A percentile compares a stretch with the other conserved stretches of the same genome.
These are phyloP conservation scores for Suillus sp. DNA, from an alignment of 768 basidiomycete species.

Conservation along the genomic window DNA sequence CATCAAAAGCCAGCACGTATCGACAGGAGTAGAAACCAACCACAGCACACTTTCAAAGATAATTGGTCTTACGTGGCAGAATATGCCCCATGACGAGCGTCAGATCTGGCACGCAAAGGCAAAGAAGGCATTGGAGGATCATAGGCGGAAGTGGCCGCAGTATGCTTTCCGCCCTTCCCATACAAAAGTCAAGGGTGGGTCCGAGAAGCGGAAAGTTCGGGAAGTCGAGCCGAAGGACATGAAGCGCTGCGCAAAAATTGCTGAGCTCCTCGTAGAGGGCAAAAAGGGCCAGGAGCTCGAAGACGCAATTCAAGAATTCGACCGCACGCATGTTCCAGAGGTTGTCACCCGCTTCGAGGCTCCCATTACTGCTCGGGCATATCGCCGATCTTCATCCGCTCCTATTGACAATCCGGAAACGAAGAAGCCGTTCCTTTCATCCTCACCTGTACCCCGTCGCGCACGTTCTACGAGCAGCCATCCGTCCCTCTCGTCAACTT, in stretches of 20 bases:
- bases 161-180: constrained; percentile 75
- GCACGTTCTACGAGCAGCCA: constrained; percentile 29
- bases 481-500: constrained; percentile 16
- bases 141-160: constrained; percentile 69
- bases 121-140: constrained; percentile 69
- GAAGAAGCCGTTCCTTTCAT: constrained; percentile 28
- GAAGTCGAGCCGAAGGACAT: constrained; percentile 53
- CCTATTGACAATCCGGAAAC: constrained; percentile 47
- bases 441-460: constrained; percentile 18
- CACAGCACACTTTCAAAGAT: constrained; percentile 85
- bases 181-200: constrained; percentile 30
- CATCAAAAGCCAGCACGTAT: constrained; percentile 77
- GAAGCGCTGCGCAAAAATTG: constrained; percentile 67
- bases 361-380: constrained; percentile 71
- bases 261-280: constrained; percentile 64
- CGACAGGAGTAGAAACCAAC: constrained; percentile 76
- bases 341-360: constrained; percentile 73
- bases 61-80: constrained; percentile 82
- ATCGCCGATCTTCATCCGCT: constrained; percentile 67
- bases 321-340: constrained; percentile 53
- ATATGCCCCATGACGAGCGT: constrained; percentile 71
- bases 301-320: constrained; percentile 62
- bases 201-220: constrained; percentile 37
- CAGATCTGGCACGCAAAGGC: constrained; percentile 80
- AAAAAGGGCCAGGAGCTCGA: constrained; percentile 66